Conservation (phyloP, 768 basidiomycete species). For the Boletus reticulatus region DNA sequence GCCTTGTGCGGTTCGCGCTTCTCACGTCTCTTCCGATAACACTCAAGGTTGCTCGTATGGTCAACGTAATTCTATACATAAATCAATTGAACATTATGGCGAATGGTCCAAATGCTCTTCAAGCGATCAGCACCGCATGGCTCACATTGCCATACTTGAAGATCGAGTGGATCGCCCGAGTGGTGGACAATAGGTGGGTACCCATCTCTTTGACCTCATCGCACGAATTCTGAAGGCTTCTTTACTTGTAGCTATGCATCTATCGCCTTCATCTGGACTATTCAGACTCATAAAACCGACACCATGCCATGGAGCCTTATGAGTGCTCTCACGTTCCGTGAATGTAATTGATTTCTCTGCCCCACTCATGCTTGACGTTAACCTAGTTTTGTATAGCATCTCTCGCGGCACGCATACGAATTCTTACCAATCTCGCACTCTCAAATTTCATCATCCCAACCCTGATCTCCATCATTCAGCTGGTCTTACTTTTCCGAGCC, state of each 20-base stretch:
- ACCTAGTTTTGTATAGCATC: constrained; percentile 4
- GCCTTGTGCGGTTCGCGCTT: constrained; percentile 9
- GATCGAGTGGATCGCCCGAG: constrained; percentile 29
- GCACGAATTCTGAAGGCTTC: background rate
- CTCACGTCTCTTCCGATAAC: constrained; percentile 16
- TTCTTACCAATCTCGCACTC: constrained; percentile 23
- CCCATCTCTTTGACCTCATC: background rate
- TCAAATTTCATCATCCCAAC: constrained; percentile 29
- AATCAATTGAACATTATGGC: background rate
- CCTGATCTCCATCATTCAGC: constrained; percentile 25
- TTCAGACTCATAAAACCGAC: background rate
- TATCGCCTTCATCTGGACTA: constrained; percentile 23
- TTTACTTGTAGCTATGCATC: constrained; percentile 20
- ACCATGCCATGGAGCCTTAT: background rate
- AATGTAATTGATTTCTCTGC: background rate
- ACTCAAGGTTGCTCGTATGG: constrained; percentile 19
- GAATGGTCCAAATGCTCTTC: background rate
- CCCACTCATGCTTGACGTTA: background rate
- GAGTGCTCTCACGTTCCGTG: background rate
- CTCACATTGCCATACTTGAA: constrained; percentile 24
- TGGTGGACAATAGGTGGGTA: constrained; percentile 26
- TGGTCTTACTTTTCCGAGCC: constrained; percentile 19
- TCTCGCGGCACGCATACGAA: constrained; percentile 13
- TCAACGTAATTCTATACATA: constrained; percentile 18
- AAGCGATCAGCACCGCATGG: constrained; percentile 7